Evolutionary conservation across 208 protist genomes (phyloP).

Genomic region (Wallacemonas rigidus): DNA sequence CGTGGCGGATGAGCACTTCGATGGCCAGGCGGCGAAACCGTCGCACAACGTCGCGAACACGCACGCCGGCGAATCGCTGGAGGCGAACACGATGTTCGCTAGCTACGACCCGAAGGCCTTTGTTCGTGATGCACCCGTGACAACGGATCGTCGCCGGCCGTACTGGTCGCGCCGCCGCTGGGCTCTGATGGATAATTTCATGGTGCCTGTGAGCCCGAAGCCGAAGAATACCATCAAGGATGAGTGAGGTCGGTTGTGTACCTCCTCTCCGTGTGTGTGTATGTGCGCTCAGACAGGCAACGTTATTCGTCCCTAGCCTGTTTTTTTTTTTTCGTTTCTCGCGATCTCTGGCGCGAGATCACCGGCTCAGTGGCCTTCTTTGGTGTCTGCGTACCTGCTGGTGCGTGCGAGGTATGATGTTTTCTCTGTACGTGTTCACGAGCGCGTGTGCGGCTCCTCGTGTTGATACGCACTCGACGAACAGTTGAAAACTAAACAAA

Average conservation of each 20-base stretch:
- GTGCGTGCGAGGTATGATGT: no score
- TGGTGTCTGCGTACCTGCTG: no score
- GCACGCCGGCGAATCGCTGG: conserved; percentile 67
- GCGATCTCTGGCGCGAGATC: no score
- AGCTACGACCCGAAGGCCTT: conserved; percentile 79
- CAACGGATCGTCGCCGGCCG: conserved; percentile 44
- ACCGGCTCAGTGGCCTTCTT: no score
- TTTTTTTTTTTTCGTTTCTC: no score
- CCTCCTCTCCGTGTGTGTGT: neutral
- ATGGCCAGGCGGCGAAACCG: conserved; percentile 29
- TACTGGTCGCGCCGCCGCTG: conserved; percentile 87
- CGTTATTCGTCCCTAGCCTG: no score
- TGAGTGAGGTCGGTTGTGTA: conserved; percentile 37
- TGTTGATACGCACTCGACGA: no score
- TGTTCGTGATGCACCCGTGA: conserved; percentile 46
- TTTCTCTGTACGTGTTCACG: no score
- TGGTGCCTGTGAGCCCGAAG: conserved; percentile 81
- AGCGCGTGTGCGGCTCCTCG: no score
- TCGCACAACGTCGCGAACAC: conserved; percentile 61
- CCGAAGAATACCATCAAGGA: conserved; percentile 90
- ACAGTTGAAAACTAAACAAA: no score
- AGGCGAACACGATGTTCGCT: conserved; percentile 86
- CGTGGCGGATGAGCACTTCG: conserved; percentile 63
- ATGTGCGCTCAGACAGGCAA: neutral
- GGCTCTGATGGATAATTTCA: conserved; percentile 84